phyloP scores from a whole-genome alignment of 164 flowering plant genomes.

The Kingdonia uniflora region DNA sequence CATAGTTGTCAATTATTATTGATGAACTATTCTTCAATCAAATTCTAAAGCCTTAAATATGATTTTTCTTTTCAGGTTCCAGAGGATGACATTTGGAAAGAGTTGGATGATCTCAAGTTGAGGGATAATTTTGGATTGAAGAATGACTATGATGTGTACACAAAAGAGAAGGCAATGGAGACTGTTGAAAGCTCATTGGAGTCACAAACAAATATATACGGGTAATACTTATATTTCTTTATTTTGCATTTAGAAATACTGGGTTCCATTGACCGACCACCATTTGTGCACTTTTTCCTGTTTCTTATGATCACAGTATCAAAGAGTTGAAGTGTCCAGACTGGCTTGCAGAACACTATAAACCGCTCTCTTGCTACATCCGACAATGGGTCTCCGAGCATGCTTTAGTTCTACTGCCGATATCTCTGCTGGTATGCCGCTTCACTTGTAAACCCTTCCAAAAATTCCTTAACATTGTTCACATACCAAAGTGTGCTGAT shows the following conservation, averaged over 20 bases:
- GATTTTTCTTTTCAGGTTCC: conserved; percentile 29
- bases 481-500: conserved; percentile 17
- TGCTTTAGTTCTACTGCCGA: conserved; percentile 33
- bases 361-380: conserved; percentile 53
- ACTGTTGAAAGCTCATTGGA: conserved; percentile 32
- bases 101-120: conserved; percentile 28
- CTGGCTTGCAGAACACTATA: conserved; percentile 48
- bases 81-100: conserved; percentile 46
- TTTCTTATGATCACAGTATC: conserved; percentile 27
- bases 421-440: conserved; percentile 45
- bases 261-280: background rate
- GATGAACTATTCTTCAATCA: no score
- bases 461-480: conserved; percentile 11
- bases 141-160: conserved; percentile 17
- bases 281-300: background rate
- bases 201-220: conserved; percentile 26
- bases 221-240: conserved; percentile 30
- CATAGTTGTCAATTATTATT: background rate
- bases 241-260: background rate
- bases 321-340: conserved; percentile 86
- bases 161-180: conserved; percentile 50
- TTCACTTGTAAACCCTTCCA: conserved; percentile 12
- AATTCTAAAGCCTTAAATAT: background rate
- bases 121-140: conserved; percentile 25
- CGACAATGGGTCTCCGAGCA: conserved; percentile 53